phyloP scores from a whole-genome alignment of 768 basidiomycete species.

The Hortiboletus campestris region DNA sequence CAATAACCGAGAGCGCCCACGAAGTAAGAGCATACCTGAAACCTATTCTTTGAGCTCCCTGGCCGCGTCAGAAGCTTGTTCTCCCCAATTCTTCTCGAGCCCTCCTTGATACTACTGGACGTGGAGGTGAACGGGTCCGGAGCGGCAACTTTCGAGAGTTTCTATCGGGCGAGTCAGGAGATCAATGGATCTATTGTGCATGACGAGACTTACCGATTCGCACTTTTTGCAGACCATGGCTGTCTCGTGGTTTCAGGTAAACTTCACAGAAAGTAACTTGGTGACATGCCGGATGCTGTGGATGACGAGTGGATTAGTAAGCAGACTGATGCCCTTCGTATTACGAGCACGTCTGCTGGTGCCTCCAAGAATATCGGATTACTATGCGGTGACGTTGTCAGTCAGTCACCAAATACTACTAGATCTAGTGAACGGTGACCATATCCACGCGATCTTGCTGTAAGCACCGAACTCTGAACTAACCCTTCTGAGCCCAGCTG shows the following conservation, averaged over 20 bases:
- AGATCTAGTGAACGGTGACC: not conserved
- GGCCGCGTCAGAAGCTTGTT: constrained; percentile 77
- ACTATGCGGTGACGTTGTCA: not conserved
- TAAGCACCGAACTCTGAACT: not conserved
- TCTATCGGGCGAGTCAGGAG: constrained; percentile 42
- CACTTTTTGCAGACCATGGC: constrained; percentile 88
- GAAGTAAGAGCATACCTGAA: constrained; percentile 52
- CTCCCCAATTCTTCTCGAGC: constrained; percentile 77
- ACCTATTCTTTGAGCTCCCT: constrained; percentile 72
- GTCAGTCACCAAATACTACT: not conserved
- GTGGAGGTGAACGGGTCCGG: constrained; percentile 84
- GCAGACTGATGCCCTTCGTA: not conserved
- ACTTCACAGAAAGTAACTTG: not conserved
- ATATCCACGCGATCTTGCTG: not conserved
- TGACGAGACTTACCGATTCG: constrained; percentile 52
- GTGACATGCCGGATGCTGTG: constrained; percentile 4
- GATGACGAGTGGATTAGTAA: constrained; percentile 17
- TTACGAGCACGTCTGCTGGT: not conserved
- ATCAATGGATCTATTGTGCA: constrained; percentile 6
- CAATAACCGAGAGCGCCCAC: constrained; percentile 8
- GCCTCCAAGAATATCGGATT: not conserved
- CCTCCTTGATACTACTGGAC: constrained; percentile 72
- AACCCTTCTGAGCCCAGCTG: constrained; percentile 3
- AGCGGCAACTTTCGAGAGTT: constrained; percentile 87
- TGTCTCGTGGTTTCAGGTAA: constrained; percentile 5